Evolutionary conservation across 495 filamentous ascomycete species (phyloP).

Genomic region (Tetracladium marchalianum): DNA sequence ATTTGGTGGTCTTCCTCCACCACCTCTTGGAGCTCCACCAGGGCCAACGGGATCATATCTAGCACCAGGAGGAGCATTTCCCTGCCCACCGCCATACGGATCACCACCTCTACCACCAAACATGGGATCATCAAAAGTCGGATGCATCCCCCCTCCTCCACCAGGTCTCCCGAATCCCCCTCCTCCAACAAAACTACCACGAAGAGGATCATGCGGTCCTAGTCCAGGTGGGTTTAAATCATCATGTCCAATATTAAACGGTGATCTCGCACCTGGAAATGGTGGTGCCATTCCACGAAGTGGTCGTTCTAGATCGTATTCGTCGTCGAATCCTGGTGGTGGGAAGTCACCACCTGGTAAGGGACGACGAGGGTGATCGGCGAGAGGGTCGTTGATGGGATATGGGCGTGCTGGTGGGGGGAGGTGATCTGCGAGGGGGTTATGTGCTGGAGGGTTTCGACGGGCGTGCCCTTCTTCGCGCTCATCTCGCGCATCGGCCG

Average conservation of each 20-base stretch:
- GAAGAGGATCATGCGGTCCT: constrained; percentile 73
- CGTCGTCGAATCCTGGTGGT: constrained; percentile 88
- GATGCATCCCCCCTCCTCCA: constrained; percentile 76
- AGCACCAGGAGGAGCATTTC: constrained; percentile 48
- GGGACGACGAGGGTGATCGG: constrained; percentile 49
- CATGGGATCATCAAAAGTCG: constrained; percentile 86
- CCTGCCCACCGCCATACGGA: constrained; percentile 19
- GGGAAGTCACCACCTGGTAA: constrained; percentile 69
- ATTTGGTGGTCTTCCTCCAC: constrained; percentile 40
- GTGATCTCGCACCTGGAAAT: constrained; percentile 35
- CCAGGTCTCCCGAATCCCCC: constrained; percentile 29
- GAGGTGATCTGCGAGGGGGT: constrained; percentile 41
- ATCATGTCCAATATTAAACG: constrained; percentile 63
- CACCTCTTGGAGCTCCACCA: constrained; percentile 39
- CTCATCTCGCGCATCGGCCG: constrained; percentile 20
- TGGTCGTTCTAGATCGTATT: constrained; percentile 71
- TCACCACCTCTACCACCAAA: constrained; percentile 54
- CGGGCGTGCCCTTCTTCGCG: constrained; percentile 21
- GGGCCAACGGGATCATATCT: constrained; percentile 78
- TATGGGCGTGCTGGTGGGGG: constrained; percentile 52
- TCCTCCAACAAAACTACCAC: constrained; percentile 48
- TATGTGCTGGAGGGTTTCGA: constrained; percentile 25
- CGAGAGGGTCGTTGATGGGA: constrained; percentile 61
- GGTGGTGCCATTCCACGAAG: constrained; percentile 37
- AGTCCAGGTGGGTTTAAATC: constrained; percentile 85